These are phyloP conservation scores for Pyracantha coccinea DNA, from an alignment of 331 rosid species.

Conservation along the genomic window DNA sequence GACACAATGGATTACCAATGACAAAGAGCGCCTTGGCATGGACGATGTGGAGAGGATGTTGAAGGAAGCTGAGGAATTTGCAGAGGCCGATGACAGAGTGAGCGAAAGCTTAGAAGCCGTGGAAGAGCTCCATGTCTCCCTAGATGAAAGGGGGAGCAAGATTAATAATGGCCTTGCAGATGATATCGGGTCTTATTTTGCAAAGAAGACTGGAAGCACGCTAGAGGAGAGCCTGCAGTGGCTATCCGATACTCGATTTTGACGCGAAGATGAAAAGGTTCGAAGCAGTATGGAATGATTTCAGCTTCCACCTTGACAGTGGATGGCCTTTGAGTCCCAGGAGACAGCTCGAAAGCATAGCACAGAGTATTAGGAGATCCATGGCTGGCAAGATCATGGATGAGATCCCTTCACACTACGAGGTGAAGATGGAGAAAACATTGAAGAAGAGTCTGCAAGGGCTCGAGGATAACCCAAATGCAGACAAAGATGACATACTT, in stretches of 20 bases:
- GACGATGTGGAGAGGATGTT: constrained; percentile 50
- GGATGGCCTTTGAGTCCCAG: too few relatives aligned
- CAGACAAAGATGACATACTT: too few relatives aligned
- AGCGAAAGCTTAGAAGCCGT: constrained; percentile 37
- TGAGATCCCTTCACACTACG: too few relatives aligned
- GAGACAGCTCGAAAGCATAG: too few relatives aligned
- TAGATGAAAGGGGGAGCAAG: constrained; percentile 18
- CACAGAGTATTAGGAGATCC: too few relatives aligned
- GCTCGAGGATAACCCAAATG: too few relatives aligned
- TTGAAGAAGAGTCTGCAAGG: too few relatives aligned
- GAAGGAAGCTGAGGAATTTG: constrained; percentile 49
- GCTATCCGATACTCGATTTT: constrained; percentile 42
- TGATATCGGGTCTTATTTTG: constrained; percentile 30
- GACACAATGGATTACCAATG: constrained; percentile 39
- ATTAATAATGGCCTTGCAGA: constrained; percentile 19
- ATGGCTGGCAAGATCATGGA: too few relatives aligned
- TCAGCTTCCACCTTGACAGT: too few relatives aligned
- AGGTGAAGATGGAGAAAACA: too few relatives aligned
- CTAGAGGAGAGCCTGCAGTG: constrained; percentile 40
- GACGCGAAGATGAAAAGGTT: constrained; percentile 47
- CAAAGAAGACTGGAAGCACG: constrained; percentile 31
- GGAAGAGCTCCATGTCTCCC: constrained; percentile 24
- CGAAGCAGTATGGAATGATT: constrained; percentile 28
- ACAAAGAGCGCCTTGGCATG: constrained; percentile 44
- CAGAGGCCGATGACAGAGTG: constrained; percentile 36